phyloP scores from a whole-genome alignment of 495 filamentous ascomycete genomes.

The Oidiodendron maius region DNA sequence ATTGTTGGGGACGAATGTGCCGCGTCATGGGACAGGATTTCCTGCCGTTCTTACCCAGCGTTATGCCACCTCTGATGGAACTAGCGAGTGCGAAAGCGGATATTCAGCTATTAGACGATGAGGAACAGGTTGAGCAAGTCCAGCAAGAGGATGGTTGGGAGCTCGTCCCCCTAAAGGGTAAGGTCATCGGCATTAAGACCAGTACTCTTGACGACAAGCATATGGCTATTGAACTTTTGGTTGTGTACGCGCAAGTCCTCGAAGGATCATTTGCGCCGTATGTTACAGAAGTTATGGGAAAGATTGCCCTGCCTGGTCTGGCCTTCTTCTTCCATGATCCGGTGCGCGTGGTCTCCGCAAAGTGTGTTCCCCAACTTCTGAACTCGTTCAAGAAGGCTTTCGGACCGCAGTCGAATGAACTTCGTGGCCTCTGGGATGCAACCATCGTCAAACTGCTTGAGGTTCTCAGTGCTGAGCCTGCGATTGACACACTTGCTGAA shows the following conservation, averaged over 20 bases:
- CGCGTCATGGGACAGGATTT: slow-evolving; percentile 87
- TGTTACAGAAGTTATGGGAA: slow-evolving; percentile 89
- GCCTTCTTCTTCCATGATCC: slow-evolving; percentile 99
- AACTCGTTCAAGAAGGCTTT: slow-evolving; percentile 90
- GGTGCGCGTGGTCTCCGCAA: slow-evolving; percentile 90
- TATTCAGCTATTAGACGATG: slow-evolving; percentile 93
- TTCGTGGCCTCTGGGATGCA: slow-evolving; percentile 73
- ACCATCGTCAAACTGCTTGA: slow-evolving; percentile 90
- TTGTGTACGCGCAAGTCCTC: slow-evolving; percentile 92
- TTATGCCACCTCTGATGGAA: slow-evolving; percentile 91
- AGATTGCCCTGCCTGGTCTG: slow-evolving; percentile 88
- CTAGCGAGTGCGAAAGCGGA: slow-evolving; percentile 94
- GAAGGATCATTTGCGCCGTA: slow-evolving; percentile 89
- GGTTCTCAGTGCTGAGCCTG: slow-evolving; percentile 89
- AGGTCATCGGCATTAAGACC: slow-evolving; percentile 97
- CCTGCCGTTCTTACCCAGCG: slow-evolving; percentile 81
- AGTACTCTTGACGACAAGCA: slow-evolving; percentile 97
- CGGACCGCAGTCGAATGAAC: slow-evolving; percentile 66
- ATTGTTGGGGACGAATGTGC: slow-evolving; percentile 99
- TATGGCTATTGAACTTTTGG: slow-evolving; percentile 95
- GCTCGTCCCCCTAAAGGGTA: slow-evolving; percentile 90
- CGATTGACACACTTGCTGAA: slow-evolving; percentile 92
- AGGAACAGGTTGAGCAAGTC: slow-evolving; percentile 86
- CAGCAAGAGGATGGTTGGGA: slow-evolving; percentile 99
- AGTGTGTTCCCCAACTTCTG: slow-evolving; percentile 88